phyloP scores from a whole-genome alignment of 2,329 filamentous ascomycete species.

The Ramularia collo-cygni region DNA sequence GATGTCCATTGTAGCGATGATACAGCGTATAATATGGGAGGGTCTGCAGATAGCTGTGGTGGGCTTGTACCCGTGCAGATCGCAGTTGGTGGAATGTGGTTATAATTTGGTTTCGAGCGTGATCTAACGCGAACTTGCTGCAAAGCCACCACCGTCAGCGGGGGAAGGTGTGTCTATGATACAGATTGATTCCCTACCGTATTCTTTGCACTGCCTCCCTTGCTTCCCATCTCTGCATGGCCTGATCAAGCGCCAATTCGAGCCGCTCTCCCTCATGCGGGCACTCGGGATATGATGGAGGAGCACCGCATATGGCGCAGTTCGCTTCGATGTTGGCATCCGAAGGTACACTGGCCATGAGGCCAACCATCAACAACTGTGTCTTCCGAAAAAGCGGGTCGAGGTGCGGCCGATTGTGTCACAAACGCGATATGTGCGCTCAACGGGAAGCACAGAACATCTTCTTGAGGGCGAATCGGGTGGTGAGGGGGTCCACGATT shows the following conservation, averaged over 20 bases:
- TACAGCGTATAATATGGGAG: conserved; percentile 43
- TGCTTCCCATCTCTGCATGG: conserved; percentile 25
- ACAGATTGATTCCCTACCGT: conserved; percentile 17
- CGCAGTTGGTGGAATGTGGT: conserved; percentile 37
- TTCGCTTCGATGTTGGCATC: conserved; percentile 22
- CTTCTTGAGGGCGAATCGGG: too few relatives aligned
- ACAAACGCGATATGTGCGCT: too few relatives aligned
- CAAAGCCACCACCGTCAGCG: conserved; percentile 2
- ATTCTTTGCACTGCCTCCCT: conserved; percentile 23
- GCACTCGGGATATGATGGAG: conserved; percentile 27
- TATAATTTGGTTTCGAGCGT: conserved; percentile 40
- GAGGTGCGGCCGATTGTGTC: too few relatives aligned
- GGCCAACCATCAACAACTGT: conserved; percentile 7
- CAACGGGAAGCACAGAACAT: too few relatives aligned
- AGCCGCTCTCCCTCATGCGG: conserved; percentile 29
- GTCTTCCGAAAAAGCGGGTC: too few relatives aligned
- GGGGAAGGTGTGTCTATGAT: not conserved
- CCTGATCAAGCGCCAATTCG: conserved; percentile 28
- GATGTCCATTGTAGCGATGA: conserved; percentile 39
- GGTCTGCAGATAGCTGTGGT: conserved; percentile 37
- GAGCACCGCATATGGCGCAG: conserved; percentile 32
- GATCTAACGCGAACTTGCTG: conserved; percentile 42
- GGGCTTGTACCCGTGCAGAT: conserved; percentile 35
- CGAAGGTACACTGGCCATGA: conserved; percentile 14
- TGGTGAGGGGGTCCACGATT: too few relatives aligned